These are phyloP conservation scores for Litsea cubeba DNA, from an alignment of 164 flowering plant species.

Conservation along the genomic window DNA sequence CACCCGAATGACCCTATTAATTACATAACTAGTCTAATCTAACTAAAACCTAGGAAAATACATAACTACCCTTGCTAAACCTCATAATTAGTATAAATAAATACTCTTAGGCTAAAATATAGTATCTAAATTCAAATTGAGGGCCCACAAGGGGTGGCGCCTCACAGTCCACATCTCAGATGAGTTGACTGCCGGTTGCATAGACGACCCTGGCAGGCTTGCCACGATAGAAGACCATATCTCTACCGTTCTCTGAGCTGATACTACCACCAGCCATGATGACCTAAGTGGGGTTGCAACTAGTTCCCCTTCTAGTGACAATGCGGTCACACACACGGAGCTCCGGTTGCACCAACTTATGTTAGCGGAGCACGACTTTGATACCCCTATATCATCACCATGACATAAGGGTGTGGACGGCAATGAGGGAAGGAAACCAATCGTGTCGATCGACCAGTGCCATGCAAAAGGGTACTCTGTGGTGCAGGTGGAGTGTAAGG, in stretches of 20 bases:
- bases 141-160: too few relatives aligned
- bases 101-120: too few relatives aligned
- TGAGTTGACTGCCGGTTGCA: slow-evolving; percentile 31
- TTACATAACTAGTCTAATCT: too few relatives aligned
- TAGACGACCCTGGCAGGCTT: slow-evolving; percentile 47
- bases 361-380: slow-evolving; percentile 51
- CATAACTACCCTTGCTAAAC: too few relatives aligned
- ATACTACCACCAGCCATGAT: slow-evolving; percentile 5
- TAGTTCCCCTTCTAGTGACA: slow-evolving; percentile 24
- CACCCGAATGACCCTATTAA: too few relatives aligned
- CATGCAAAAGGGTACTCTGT: slow-evolving; percentile 59
- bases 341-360: slow-evolving; percentile 73
- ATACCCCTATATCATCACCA: slow-evolving; percentile 20
- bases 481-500: slow-evolving; percentile 43
- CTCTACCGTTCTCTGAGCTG: slow-evolving; percentile 44
- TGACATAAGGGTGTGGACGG: slow-evolving; percentile 2
- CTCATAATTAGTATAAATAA: too few relatives aligned
- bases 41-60: too few relatives aligned
- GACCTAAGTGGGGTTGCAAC: slow-evolving; percentile 26
- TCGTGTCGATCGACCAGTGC: slow-evolving; percentile 47
- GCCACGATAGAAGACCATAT: slow-evolving; percentile 54
- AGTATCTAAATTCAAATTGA: too few relatives aligned
- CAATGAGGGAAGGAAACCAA: slow-evolving; percentile 19
- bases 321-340: slow-evolving; percentile 33
- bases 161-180: too few relatives aligned